Percentiles rank a stretch among this genome's conserved stretches.
These are phyloP conservation scores for Dichotomopilus funicola DNA, from an alignment of 2,329 filamentous ascomycete genomes.

Conservation along the genomic window DNA sequence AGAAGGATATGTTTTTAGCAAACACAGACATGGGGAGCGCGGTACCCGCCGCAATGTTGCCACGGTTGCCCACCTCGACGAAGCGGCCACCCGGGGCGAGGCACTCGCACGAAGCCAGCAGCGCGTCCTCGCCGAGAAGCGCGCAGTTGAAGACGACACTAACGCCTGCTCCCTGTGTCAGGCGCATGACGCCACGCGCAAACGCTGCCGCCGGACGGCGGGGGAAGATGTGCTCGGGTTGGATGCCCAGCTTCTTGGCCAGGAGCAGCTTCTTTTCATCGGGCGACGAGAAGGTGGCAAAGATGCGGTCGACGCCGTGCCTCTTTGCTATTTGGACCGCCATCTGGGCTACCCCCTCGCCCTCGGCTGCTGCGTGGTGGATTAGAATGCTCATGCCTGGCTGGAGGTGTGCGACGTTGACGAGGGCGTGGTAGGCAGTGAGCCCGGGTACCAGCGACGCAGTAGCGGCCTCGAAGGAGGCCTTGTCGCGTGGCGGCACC, in stretches of 20 bases:
- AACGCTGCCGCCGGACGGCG: constrained; percentile 30
- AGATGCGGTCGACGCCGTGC: constrained; percentile 30
- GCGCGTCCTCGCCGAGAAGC: constrained; percentile 32
- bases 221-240: constrained; percentile 30
- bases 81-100: constrained; percentile 20
- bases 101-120: constrained; percentile 39
- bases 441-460: constrained; percentile 28
- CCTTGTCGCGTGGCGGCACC: constrained; percentile 27
- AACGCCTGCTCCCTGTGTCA: constrained; percentile 29
- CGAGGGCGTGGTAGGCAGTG: constrained; percentile 31
- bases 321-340: constrained; percentile 26
- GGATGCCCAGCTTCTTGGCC: constrained; percentile 24
- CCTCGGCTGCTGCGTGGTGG: constrained; percentile 28
- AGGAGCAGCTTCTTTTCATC: constrained; percentile 32
- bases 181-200: constrained; percentile 23
- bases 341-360: constrained; percentile 23
- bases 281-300: constrained; percentile 29
- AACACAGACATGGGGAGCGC: constrained; percentile 11
- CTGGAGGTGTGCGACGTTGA: constrained; percentile 27
- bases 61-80: constrained; percentile 10
- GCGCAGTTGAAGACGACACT: constrained; percentile 35
- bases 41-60: constrained; percentile 1
- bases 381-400: constrained; percentile 29
- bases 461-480: constrained; percentile 30
- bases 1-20: constrained; percentile 4